Conservation (phyloP, 2,329 filamentous ascomycete species). For the Ophiostoma perfectum region DNA sequence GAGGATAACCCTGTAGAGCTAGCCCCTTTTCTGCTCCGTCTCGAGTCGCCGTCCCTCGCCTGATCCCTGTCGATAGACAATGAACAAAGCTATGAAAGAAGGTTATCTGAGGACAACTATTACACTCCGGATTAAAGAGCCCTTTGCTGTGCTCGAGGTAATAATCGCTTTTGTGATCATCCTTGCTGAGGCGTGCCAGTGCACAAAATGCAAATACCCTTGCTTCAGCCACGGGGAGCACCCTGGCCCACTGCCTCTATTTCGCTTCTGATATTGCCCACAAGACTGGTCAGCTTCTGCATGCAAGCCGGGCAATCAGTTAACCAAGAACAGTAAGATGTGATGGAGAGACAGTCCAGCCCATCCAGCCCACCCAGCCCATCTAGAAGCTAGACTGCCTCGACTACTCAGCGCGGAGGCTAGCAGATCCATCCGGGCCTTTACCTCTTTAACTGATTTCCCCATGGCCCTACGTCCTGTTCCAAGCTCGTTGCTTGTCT, state of each 20-base stretch:
- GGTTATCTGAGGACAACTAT: too few relatives aligned
- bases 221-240: too few relatives aligned
- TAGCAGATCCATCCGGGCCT: slow-evolving; percentile 11
- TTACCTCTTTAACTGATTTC: not conserved
- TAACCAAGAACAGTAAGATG: not conserved
- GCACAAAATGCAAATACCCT: not conserved
- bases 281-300: not conserved
- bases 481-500: not conserved
- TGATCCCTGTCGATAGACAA: too few relatives aligned
- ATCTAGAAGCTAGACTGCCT: not conserved
- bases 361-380: not conserved
- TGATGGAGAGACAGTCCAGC: slow-evolving; percentile 3
- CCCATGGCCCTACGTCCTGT: not conserved
- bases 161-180: not conserved
- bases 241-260: too few relatives aligned
- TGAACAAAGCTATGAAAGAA: too few relatives aligned
- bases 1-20: slow-evolving; percentile 9
- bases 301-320: not conserved
- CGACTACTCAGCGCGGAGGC: not conserved
- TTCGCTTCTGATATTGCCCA: too few relatives aligned
- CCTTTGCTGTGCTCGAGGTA: not conserved
- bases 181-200: not conserved
- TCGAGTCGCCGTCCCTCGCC: not conserved
- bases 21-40: not conserved
- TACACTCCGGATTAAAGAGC: too few relatives aligned